A percentile compares a stretch with the other conserved stretches of the same genome.
These are phyloP conservation scores for Ustilago lituana DNA, from an alignment of 1,284 basidiomycete genomes.

Conservation along the genomic window DNA sequence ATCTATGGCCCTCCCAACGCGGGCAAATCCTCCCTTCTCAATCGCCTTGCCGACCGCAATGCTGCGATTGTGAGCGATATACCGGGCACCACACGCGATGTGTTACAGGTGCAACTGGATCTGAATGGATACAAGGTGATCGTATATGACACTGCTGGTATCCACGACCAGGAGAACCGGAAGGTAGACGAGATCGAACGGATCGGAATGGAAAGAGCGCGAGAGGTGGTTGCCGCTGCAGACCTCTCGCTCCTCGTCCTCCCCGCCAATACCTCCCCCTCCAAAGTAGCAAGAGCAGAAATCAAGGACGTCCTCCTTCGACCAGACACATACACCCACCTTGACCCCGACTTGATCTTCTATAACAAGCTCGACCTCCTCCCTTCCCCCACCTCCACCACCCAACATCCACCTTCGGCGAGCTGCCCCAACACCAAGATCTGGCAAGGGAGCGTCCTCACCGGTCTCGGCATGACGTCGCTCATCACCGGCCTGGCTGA, in stretches of 20 bases:
- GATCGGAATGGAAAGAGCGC: conserved; percentile 82
- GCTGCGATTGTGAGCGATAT: conserved; percentile 86
- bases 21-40: conserved; percentile 84
- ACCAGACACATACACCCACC: conserved; percentile 69
- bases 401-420: background rate
- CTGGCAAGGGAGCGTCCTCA: conserved; percentile 77
- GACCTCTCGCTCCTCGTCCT: conserved; percentile 82
- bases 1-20: conserved; percentile 91
- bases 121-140: conserved; percentile 81
- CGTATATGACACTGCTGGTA: conserved; percentile 83
- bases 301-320: too few relatives aligned
- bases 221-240: conserved; percentile 74
- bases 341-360: conserved; percentile 70
- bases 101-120: conserved; percentile 82
- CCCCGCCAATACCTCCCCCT: conserved; percentile 73
- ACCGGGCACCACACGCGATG: conserved; percentile 86
- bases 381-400: background rate
- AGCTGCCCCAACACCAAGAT: conserved; percentile 1
- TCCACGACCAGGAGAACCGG: conserved; percentile 70
- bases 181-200: conserved; percentile 76
- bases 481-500: conserved; percentile 74
- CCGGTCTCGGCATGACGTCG: conserved; percentile 72
- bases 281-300: conserved; percentile 63
- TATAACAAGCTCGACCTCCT: conserved; percentile 79
- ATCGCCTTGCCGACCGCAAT: conserved; percentile 82